Conservation (phyloP, 345 rosid genomes). For the Eucalyptus caleyi region DNA sequence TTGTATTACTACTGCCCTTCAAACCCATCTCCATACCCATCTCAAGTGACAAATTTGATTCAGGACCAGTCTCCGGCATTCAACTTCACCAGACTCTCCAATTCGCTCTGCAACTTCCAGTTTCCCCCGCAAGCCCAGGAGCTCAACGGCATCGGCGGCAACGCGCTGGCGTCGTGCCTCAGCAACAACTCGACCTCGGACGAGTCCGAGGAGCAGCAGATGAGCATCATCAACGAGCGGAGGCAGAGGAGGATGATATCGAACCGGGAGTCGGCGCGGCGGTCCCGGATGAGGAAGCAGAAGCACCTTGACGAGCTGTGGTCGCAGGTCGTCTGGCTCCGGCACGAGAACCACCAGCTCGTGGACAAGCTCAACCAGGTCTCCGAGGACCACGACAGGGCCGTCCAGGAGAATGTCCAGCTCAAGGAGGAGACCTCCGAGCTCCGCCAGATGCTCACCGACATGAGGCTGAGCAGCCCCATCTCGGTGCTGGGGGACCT, state of each 20-base stretch:
- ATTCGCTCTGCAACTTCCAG: neutral
- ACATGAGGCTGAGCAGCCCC: neutral
- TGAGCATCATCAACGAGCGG: conserved; percentile 4
- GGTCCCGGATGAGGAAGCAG: conserved; percentile 10
- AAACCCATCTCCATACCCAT: neutral
- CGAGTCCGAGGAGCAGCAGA: conserved; percentile 1
- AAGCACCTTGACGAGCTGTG: conserved; percentile 11
- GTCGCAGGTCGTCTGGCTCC: conserved; percentile 9
- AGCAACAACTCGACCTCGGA: conserved; percentile 8
- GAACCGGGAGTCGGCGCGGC: conserved; percentile 3
- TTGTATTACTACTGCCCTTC: neutral
- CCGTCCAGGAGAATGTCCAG: neutral
- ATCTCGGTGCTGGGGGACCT: neutral
- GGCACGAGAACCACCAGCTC: conserved; percentile 5
- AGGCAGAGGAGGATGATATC: conserved; percentile 10
- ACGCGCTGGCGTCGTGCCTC: neutral
- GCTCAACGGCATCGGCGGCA: neutral
- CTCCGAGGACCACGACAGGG: neutral
- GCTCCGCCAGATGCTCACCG: conserved; percentile 6
- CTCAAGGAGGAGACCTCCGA: conserved; percentile 1
- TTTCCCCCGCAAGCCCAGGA: neutral
- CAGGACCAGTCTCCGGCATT: conserved; percentile 2
- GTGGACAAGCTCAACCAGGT: neutral
- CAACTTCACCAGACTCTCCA: neutral
- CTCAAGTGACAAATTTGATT: neutral